phyloP scores from a whole-genome alignment of 2,329 filamentous ascomycete species.

The Alternaria burnsii region DNA sequence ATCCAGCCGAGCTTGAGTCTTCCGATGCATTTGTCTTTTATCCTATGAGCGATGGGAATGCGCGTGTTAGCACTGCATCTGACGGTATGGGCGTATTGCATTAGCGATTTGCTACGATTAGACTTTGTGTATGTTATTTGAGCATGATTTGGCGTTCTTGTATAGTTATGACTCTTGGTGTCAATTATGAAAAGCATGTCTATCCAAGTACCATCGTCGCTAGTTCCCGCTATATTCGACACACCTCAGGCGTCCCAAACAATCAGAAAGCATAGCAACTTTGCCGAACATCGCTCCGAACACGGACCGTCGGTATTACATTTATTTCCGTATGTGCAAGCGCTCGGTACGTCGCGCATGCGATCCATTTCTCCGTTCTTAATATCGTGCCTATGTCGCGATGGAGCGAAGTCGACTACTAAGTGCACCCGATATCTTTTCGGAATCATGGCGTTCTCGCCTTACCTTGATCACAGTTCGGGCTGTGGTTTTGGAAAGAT shows the following conservation, averaged over 20 bases:
- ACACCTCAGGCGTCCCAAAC: too few species aligned
- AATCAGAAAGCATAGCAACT: neutral
- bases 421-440: too few species aligned
- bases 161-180: neutral
- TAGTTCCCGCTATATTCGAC: neutral
- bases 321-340: neutral
- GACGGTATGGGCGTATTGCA: neutral
- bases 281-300: neutral
- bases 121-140: neutral
- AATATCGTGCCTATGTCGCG: too few species aligned
- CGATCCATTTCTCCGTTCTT: neutral
- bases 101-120: neutral
- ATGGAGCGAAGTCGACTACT: too few species aligned
- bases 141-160: neutral
- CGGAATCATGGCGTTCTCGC: too few species aligned
- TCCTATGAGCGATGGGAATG: neutral
- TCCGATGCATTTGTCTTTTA: neutral
- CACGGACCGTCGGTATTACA: neutral
- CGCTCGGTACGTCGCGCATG: neutral
- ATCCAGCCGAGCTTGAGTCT: constrained; percentile 13
- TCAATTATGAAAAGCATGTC: neutral
- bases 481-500: neutral
- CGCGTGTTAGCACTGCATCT: neutral
- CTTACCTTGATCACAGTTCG: too few species aligned
- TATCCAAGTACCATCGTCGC: neutral